Conservation (phyloP, 176 grass and related monocot genomes). For the Microstegium vimineum region DNA sequence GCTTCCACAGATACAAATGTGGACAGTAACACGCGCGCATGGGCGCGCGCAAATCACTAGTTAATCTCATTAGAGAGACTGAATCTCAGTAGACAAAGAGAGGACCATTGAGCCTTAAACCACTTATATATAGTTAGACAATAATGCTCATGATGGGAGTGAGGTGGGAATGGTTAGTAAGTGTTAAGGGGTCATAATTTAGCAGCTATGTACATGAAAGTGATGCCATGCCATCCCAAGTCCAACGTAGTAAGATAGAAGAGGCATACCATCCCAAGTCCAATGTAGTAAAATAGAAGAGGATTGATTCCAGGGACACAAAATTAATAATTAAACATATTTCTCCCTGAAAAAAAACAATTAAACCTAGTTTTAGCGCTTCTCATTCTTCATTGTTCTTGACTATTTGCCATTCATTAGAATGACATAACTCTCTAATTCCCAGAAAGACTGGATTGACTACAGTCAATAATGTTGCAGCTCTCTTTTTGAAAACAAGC, state of each 20-base stretch:
- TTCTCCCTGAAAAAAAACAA: too few species aligned
- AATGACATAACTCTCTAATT: background rate
- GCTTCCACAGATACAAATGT: too few species aligned
- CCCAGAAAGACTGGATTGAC: background rate
- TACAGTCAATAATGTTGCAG: background rate
- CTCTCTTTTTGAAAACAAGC: background rate
- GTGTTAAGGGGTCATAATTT: background rate
- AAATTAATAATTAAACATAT: background rate
- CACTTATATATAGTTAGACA: constrained; percentile 15
- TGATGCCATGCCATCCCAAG: background rate
- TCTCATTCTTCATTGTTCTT: background rate
- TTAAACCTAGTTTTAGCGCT: background rate
- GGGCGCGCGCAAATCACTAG: too few species aligned
- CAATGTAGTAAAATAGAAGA: background rate
- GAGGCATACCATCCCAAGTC: too few species aligned
- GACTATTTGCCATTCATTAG: background rate
- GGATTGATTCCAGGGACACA: background rate
- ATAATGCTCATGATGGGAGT: constrained; percentile 9
- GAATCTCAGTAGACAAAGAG: background rate
- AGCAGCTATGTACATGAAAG: background rate
- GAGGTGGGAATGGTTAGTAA: background rate
- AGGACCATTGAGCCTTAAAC: background rate
- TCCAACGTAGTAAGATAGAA: too few species aligned
- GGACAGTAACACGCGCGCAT: too few species aligned
- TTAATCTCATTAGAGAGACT: background rate